These are phyloP conservation scores for Xylariomycetidae sp. DNA, from an alignment of 2,329 filamentous ascomycete genomes.

Conservation along the genomic window DNA sequence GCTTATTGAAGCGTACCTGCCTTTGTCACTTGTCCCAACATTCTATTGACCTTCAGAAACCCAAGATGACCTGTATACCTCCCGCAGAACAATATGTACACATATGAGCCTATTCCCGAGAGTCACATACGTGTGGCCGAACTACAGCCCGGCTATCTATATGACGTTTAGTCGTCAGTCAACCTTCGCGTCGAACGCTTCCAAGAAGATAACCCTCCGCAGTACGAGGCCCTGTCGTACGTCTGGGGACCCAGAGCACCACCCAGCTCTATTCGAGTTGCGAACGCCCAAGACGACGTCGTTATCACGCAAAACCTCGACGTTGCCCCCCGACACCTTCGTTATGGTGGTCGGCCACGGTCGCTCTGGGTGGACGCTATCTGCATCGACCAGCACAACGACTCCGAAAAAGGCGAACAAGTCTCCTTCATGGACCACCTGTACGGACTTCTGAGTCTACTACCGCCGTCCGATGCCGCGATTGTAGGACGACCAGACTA, in stretches of 20 bases:
- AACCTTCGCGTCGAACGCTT: background rate
- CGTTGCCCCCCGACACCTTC: background rate
- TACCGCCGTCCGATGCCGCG: background rate
- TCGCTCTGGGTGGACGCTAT: background rate
- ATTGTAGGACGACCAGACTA: background rate
- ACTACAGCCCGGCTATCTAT: background rate
- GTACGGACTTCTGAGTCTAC: background rate
- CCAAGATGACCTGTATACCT: too few relatives aligned
- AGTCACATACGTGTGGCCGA: constrained; percentile 1
- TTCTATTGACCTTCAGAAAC: too few relatives aligned
- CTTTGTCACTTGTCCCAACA: too few relatives aligned
- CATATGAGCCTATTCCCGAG: background rate
- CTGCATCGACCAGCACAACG: background rate
- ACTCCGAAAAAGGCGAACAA: background rate
- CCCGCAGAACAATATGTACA: too few relatives aligned
- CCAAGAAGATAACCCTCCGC: background rate
- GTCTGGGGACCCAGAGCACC: background rate
- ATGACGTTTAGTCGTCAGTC: background rate
- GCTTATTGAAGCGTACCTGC: too few relatives aligned
- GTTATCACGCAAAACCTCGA: background rate
- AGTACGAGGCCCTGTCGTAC: constrained; percentile 2
- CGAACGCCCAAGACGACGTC: background rate
- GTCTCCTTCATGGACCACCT: background rate
- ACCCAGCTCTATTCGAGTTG: background rate
- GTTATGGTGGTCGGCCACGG: too few relatives aligned